phyloP scores from a whole-genome alignment of 768 basidiomycete species.

The Kwoniella pini region DNA sequence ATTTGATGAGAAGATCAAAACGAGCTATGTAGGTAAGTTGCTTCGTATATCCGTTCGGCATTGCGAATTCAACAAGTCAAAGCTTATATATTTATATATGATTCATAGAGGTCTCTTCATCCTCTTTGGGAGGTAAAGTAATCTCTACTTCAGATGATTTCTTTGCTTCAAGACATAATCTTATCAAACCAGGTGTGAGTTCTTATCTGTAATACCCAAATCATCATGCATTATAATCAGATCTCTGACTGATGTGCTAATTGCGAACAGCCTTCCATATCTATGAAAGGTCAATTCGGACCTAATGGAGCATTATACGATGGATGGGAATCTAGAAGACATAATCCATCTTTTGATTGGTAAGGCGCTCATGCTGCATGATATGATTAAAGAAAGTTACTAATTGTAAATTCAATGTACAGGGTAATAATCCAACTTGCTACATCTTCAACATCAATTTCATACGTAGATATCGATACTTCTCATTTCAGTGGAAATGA shows the following conservation, averaged over 20 bases:
- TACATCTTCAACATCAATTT: constrained; percentile 64
- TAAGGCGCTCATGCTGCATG: constrained; percentile 51
- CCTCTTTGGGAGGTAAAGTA: constrained; percentile 74
- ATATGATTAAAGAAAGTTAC: no score
- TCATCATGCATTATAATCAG: not conserved
- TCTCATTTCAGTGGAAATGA: constrained; percentile 84
- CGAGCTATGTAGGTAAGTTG: constrained; percentile 17
- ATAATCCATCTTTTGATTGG: constrained; percentile 90
- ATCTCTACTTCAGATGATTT: constrained; percentile 88
- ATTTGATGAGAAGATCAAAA: constrained; percentile 86
- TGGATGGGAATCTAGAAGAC: constrained; percentile 91
- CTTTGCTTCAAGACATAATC: constrained; percentile 81
- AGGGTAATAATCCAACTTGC: constrained; percentile 93
- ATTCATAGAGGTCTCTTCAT: constrained; percentile 80
- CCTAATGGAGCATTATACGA: constrained; percentile 91
- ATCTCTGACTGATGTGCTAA: not conserved
- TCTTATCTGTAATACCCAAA: not conserved
- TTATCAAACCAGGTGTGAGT: constrained; percentile 77
- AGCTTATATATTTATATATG: no score
- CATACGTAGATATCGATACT: constrained; percentile 91
- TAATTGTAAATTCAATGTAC: not conserved
- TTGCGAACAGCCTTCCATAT: constrained; percentile 69
- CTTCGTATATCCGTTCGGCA: no score
- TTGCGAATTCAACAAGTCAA: no score
- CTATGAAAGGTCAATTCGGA: constrained; percentile 94